Conservation (phyloP, 768 basidiomycete species). For the Pisolithus sp. region DNA sequence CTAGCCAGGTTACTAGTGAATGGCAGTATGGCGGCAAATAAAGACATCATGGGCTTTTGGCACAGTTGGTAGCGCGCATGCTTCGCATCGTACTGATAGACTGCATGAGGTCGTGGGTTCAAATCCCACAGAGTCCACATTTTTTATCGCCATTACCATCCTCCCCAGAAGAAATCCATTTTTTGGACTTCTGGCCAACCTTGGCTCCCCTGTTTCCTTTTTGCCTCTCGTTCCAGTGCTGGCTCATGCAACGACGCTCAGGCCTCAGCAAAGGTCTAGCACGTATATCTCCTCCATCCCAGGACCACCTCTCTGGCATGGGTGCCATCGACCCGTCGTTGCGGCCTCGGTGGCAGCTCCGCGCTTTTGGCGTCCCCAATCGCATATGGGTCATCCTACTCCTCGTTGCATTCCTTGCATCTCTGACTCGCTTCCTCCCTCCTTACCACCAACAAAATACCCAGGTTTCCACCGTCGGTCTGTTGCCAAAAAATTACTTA, state of each 20-base stretch:
- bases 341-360: slow-evolving; percentile 47
- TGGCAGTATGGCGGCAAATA: no score
- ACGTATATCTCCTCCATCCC: slow-evolving; percentile 46
- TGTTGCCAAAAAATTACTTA: slow-evolving; percentile 77
- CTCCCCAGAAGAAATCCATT: background rate
- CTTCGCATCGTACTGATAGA: slow-evolving; percentile 36
- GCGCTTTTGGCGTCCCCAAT: slow-evolving; percentile 56
- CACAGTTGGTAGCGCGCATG: slow-evolving; percentile 58
- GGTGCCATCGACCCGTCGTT: slow-evolving; percentile 38
- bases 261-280: slow-evolving; percentile 43
- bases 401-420: slow-evolving; percentile 47
- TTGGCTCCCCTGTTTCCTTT: no score
- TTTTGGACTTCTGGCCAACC: background rate
- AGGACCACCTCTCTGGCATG: slow-evolving; percentile 38
- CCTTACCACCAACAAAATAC: slow-evolving; percentile 21
- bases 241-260: slow-evolving; percentile 54
- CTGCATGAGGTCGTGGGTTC: slow-evolving; percentile 56
- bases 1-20: no score
- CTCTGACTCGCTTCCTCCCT: slow-evolving; percentile 51
- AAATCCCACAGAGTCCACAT: slow-evolving; percentile 46
- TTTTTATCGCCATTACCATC: background rate
- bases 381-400: slow-evolving; percentile 62
- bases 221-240: no score
- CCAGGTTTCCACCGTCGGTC: slow-evolving; percentile 34
- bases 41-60: slow-evolving; percentile 50